A percentile compares a stretch with the other conserved stretches of the same genome.
phyloP scores from a whole-genome alignment of 208 protist genomes.

The Leishmania guyanensis region DNA sequence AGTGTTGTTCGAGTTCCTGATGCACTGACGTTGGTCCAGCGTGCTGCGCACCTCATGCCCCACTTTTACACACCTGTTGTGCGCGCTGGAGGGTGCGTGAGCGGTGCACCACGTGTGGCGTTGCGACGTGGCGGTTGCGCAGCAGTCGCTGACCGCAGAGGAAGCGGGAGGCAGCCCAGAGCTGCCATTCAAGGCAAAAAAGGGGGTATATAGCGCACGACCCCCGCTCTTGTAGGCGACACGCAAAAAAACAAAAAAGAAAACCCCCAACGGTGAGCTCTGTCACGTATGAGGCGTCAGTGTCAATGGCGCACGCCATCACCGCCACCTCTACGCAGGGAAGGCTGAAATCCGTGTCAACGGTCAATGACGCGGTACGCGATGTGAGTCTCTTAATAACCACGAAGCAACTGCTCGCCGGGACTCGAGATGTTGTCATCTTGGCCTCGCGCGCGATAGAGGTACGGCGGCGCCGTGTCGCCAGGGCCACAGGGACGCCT shows the following conservation, averaged over 20 bases:
- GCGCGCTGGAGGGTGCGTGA: not conserved
- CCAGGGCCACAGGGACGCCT: not conserved
- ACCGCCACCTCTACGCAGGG: not conserved
- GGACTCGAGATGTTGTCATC: slow-evolving; percentile 14
- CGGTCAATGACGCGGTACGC: not conserved
- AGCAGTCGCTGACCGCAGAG: not conserved
- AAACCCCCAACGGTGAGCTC: not conserved
- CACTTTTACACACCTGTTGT: not conserved
- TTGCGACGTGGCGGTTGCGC: not conserved
- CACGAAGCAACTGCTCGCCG: not conserved
- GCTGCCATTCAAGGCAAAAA: not conserved
- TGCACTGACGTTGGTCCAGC: slow-evolving; percentile 1
- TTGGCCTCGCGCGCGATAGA: slow-evolving; percentile 23
- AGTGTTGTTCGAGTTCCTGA: not conserved
- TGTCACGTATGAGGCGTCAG: not conserved
- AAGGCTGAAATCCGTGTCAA: too few species aligned
- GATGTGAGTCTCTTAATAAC: not conserved
- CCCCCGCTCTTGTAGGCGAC: not conserved
- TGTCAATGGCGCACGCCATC: slow-evolving; percentile 10
- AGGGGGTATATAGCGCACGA: not conserved
- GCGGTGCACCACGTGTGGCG: not conserved
- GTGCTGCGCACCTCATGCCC: not conserved
- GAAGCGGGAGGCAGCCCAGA: not conserved
- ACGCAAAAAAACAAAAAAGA: not conserved
- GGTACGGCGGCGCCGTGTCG: not conserved